These are phyloP conservation scores for Pythium monospermum DNA, from an alignment of 352 stramenopile species.

Conservation along the genomic window DNA sequence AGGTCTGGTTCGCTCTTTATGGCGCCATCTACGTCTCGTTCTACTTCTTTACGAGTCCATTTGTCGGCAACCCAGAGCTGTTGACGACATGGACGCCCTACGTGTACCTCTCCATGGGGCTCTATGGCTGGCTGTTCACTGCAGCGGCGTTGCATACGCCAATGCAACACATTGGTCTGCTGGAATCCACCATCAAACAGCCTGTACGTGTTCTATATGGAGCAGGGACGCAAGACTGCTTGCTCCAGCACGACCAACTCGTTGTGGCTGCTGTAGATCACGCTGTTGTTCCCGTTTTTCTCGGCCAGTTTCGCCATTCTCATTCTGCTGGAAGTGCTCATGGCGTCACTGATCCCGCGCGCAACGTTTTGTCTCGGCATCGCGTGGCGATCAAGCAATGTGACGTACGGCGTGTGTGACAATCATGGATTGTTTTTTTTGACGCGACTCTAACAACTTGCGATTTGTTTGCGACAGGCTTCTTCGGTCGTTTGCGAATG, in stretches of 20 bases:
- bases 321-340: constrained; percentile 62
- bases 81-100: constrained; percentile 84
- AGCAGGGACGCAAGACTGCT: no score
- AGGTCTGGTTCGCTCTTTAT: constrained; percentile 85
- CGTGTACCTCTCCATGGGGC: constrained; percentile 82
- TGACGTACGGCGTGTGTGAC: constrained; percentile 58
- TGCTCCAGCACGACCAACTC: background rate
- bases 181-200: constrained; percentile 83
- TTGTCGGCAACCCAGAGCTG: constrained; percentile 80
- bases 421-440: no score
- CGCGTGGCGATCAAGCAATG: constrained; percentile 58
- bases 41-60: constrained; percentile 88
- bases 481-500: constrained; percentile 72
- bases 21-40: constrained; percentile 78
- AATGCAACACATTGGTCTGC: constrained; percentile 57
- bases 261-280: constrained; percentile 36
- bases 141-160: constrained; percentile 72
- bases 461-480: constrained; percentile 30
- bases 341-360: constrained; percentile 54
- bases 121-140: constrained; percentile 82
- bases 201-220: no score
- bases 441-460: background rate
- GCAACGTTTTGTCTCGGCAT: constrained; percentile 47
- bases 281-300: constrained; percentile 84
- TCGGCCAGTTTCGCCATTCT: constrained; percentile 76